Evolutionary conservation across 169 alveolate species (phyloP).

Genomic region (Plasmodium fragile): DNA sequence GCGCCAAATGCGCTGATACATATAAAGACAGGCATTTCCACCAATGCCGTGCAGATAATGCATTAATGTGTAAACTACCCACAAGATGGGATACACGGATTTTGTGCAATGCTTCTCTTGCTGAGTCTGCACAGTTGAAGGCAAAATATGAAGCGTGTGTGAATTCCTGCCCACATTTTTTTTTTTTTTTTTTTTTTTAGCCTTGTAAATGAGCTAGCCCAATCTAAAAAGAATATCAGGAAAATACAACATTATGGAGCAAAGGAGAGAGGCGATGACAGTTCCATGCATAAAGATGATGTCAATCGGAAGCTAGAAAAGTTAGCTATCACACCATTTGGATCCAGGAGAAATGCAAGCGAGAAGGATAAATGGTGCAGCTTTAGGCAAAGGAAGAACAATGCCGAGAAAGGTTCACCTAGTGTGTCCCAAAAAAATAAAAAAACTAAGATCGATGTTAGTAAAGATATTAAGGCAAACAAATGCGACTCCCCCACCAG

Average conservation of each 20-base stretch:
- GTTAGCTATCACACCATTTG: not conserved
- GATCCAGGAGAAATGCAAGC: not conserved
- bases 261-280: not conserved
- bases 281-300: not conserved
- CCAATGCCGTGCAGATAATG: not conserved
- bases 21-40: not conserved
- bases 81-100: not conserved
- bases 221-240: slow-evolving; percentile 51
- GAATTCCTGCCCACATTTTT: not conserved
- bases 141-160: not conserved
- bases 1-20: not conserved
- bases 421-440: not conserved
- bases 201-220: slow-evolving; percentile 30
- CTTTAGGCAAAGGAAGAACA: not conserved
- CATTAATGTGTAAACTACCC: not conserved
- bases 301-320: not conserved
- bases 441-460: not conserved
- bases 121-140: not conserved
- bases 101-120: not conserved
- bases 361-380: slow-evolving; percentile 12
- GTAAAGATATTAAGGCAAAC: not conserved
- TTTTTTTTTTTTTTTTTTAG: slow-evolving; percentile 15
- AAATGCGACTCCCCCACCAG: not conserved
- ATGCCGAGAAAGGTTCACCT: not conserved
- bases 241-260: slow-evolving; percentile 33